Base-by-base conservation (phyloP, 192 early-diverging fungal genomes). In the Coemansia sp. region DNA sequence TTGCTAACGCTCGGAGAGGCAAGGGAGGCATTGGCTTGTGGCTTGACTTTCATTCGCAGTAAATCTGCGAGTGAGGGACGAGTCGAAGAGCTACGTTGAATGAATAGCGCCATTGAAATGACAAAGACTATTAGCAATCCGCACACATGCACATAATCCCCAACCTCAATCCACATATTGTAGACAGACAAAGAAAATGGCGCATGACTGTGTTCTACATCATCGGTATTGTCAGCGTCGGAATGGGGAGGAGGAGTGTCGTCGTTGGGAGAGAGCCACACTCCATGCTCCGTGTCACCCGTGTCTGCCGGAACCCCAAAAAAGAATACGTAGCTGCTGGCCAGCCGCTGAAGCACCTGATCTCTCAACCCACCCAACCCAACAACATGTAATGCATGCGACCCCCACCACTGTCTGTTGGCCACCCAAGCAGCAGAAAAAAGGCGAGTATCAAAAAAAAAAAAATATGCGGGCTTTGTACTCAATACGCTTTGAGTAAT, bases 291-390 rank as follows among this genome's bases (percentile, higher is more conserved):
- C 26, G 42, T 45, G 42, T 45, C 42, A 45, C n/a, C 50, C 26
- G 16, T 53, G 50, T 53, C 50, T 53, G 50, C 14, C 50, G 50
- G 50, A 53, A 53, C 50, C 25, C 28, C 28, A 53, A 26, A 42
- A n/a, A n/a, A n/a, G n/a, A n/a, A n/a, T n/a, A n/a, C 13, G 13
- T 13, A 53, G 25, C 23, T 53, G 23, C 14, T 53, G 26, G 20
- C 50, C 50, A 53, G 12, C 6, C 11, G 50, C 16, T 31, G 6
- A 16, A 28, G 26, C 50, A 13, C 50, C 31, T 53, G 50, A 53
- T 53, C 25, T 23, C 25, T 53, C 50, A 45, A 43, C 42, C n/a
- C 41, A 5, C 42, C 13, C 41, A 39, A 39, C 38, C 38, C 47
- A 50, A 26, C 47, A 8, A 50, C 20, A 50, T 50, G 23, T 16